Base-by-base conservation (phyloP, 306 rosid species). In the Vicia villosa region DNA sequence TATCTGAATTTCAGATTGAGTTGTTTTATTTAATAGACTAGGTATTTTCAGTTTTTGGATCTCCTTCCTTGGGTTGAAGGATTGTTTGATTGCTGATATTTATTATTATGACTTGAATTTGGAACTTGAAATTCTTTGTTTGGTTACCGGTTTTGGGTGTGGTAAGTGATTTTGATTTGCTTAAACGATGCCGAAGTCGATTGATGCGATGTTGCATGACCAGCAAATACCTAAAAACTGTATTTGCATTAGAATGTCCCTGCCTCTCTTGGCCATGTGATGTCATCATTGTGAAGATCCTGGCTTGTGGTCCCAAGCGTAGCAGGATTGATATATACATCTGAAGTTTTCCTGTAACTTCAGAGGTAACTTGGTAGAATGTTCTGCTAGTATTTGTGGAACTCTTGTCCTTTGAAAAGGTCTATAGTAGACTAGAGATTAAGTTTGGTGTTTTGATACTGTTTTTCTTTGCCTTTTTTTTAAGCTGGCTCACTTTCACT, bases 1-100 rank as follows among this genome's bases (percentile, higher is more conserved):
- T 72, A 72, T 45, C 69, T 67, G 43, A 78, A 26, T 75, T 75
- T 75, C 51, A 38, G 79, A 69, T 72, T 70, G 81, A 75, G 86
- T 34, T 83, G 79, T 83, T 83, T 68, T 55, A 13, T 24, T 68
- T 55, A 10, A n/a, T 68, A 56, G 81, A 66, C 45, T 42, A 47
- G 80, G 34, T 58, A 57, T 67, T 63, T 56, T 12, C 12, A 74
- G 70, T 66, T 60, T 51, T 8, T 66, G 71, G 43, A 50, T 52
- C 60, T 2, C 41, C 43, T 37, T 19, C 55, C 63, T 78, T 65
- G 3, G 45, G 57, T 51, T 58, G 69, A 66, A 52, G 62, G 81
- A 47, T 4, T 54, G 51, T 12, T 62, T 76, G 40, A 56, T 55
- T 55, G 1, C 12, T 54, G 75, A 51, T 43, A 43, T 74, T 32